These are phyloP conservation scores for Candida andamanensis DNA, from an alignment of 805 yeast genomes.

Conservation along the genomic window DNA sequence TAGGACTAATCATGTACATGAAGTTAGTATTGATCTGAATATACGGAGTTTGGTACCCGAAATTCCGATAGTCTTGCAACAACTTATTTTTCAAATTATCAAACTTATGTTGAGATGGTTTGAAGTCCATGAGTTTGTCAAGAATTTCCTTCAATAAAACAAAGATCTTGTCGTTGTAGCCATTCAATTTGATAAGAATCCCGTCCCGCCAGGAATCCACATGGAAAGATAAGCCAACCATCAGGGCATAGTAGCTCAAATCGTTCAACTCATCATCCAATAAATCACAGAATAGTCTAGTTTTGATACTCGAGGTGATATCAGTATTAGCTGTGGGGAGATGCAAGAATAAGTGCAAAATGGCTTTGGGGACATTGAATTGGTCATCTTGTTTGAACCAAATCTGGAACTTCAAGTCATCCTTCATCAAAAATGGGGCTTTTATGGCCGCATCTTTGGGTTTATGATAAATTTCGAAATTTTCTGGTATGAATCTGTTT, in stretches of 20 bases:
- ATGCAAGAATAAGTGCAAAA: conserved; percentile 58
- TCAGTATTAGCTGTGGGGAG: conserved; percentile 58
- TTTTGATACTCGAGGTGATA: conserved; percentile 52
- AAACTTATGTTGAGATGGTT: conserved; percentile 55
- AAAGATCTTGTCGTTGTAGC: conserved; percentile 79
- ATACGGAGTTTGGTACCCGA: conserved; percentile 71
- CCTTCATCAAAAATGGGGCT: conserved; percentile 59
- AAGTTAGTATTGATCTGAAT: conserved; percentile 64
- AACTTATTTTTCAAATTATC: conserved; percentile 60
- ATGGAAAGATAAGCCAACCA: conserved; percentile 67
- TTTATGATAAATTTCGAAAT: conserved; percentile 55
- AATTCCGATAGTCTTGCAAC: conserved; percentile 59
- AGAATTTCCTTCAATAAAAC: conserved; percentile 59
- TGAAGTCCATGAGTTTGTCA: conserved; percentile 46
- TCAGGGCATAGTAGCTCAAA: conserved; percentile 73
- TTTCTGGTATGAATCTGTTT: conserved; percentile 79
- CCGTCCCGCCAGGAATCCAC: conserved; percentile 67
- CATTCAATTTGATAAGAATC: conserved; percentile 58
- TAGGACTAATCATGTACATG: conserved; percentile 64
- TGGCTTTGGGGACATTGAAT: conserved; percentile 84
- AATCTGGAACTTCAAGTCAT: conserved; percentile 47
- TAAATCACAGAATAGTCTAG: conserved; percentile 63
- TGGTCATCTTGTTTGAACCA: conserved; percentile 93
- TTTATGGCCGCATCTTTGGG: conserved; percentile 31
- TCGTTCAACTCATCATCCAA: conserved; percentile 74